These are phyloP conservation scores for Candida patagonica DNA, from an alignment of 805 yeast species.

Conservation along the genomic window DNA sequence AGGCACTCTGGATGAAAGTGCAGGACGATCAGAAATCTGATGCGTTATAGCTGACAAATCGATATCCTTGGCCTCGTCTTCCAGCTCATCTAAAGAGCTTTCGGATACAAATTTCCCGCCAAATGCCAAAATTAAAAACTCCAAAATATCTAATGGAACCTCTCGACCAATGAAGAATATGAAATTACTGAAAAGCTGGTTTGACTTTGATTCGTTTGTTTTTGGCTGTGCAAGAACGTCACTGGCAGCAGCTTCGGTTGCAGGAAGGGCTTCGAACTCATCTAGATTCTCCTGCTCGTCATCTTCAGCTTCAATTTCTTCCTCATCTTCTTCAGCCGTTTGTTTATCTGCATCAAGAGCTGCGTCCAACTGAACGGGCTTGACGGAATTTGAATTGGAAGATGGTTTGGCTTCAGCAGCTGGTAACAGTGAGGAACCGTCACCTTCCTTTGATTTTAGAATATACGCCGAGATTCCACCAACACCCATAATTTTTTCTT, in stretches of 20 bases:
- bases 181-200: constrained; percentile 60
- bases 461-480: constrained; percentile 85
- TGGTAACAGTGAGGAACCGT: constrained; percentile 15
- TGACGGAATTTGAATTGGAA: not conserved
- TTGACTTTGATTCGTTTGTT: constrained; percentile 28
- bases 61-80: constrained; percentile 31
- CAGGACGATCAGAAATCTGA: constrained; percentile 91
- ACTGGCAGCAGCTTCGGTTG: constrained; percentile 39
- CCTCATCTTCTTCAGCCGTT: constrained; percentile 28
- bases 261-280: constrained; percentile 51
- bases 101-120: constrained; percentile 86
- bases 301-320: constrained; percentile 24
- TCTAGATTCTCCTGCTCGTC: constrained; percentile 44
- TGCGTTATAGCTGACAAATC: constrained; percentile 73
- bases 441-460: constrained; percentile 39
- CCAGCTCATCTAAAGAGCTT: constrained; percentile 71
- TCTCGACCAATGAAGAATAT: constrained; percentile 89
- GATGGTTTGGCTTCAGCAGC: not conserved
- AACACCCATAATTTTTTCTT: constrained; percentile 63
- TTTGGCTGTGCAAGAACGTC: constrained; percentile 55
- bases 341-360: constrained; percentile 32
- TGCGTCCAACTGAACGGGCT: constrained; percentile 29
- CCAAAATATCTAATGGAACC: constrained; percentile 85
- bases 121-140: constrained; percentile 73
- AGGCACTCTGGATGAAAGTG: constrained; percentile 60